Evolutionary conservation across 2,329 filamentous ascomycete species (phyloP).

Genomic region (Whalleya microplaca): DNA sequence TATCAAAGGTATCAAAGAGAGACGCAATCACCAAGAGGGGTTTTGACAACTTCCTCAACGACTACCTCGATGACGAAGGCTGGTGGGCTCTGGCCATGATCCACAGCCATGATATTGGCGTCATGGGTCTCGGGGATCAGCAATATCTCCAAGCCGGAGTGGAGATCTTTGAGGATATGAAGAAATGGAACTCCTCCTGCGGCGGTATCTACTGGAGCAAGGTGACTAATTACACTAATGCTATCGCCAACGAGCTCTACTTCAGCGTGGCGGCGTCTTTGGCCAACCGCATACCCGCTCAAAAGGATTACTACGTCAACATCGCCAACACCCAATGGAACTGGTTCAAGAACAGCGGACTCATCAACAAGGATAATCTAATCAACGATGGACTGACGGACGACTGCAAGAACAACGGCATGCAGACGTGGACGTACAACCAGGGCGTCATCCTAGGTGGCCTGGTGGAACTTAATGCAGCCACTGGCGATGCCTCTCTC

Average conservation of each 20-base stretch:
- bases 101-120: constrained; percentile 52
- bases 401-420: constrained; percentile 52
- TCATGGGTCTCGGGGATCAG: constrained; percentile 41
- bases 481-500: constrained; percentile 46
- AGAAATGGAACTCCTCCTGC: constrained; percentile 50
- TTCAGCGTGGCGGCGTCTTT: constrained; percentile 56
- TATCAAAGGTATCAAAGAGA: constrained; percentile 25
- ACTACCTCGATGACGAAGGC: constrained; percentile 64
- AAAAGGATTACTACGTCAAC: constrained; percentile 46
- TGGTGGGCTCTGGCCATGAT: constrained; percentile 66
- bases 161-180: constrained; percentile 59
- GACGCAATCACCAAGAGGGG: constrained; percentile 34
- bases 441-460: constrained; percentile 59
- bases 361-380: constrained; percentile 53
- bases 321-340: constrained; percentile 54
- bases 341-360: constrained; percentile 54
- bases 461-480: constrained; percentile 53
- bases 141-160: constrained; percentile 56
- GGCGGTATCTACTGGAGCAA: constrained; percentile 64
- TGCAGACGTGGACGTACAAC: constrained; percentile 57
- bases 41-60: constrained; percentile 54
- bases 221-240: constrained; percentile 52
- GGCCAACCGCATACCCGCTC: constrained; percentile 48
- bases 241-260: constrained; percentile 60
- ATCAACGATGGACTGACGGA: constrained; percentile 58